Evolutionary conservation across 2,329 filamentous ascomycete genomes (phyloP), one percentile per base, ranked within the genome.

Genomic region (Metarhizium album): DNA sequence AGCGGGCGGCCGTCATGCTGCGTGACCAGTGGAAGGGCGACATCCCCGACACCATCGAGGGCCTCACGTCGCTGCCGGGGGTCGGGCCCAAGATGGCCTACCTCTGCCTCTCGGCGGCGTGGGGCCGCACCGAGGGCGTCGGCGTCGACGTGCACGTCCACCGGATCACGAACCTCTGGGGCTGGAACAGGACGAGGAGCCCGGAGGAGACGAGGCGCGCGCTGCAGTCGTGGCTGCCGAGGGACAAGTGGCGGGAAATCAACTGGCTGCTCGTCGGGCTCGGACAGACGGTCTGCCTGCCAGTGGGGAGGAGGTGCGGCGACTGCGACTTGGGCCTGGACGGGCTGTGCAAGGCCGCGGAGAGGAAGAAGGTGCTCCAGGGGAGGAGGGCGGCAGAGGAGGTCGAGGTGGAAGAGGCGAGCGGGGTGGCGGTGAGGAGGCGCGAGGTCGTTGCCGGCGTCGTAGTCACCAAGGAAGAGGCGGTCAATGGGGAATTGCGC

Each of bases 31-130:
- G 80, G 68, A 64, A 72, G 53, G 80, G 81, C 48, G 90, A 96
- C 61, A 93, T 96, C 50, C 90, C 90, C 1, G 75, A 84, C 54
- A 86, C 84, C 0, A 81, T 91, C 48, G 76, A 83, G 55, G 89
- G 85, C 0, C 75, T 96, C 20, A 83, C 83, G 48, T 79, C 81
- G 2, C 76, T 95, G 0, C 90, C 90, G 0, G 90, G 90, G 4
- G 90, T 96, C 1, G 90, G 90, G 0, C 90, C 90, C 29, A 96
- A 96, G 70, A 96, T 96, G 90, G 90, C 85, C 13, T 90, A 93
- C 65, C 78, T 96, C 22, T 91, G 86, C 64, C 80, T 95, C 72
- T 85, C 83, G 45, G 85, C 85, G 0, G 87, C 61, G 76, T 82
- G 79, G 79, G 67, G 70, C 59, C 70, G 73, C 33, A 79, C 78